Percentiles rank a stretch among this genome's conserved stretches.
phyloP scores from a whole-genome alignment of 345 rosid species.

The Hypericum androsaemum region DNA sequence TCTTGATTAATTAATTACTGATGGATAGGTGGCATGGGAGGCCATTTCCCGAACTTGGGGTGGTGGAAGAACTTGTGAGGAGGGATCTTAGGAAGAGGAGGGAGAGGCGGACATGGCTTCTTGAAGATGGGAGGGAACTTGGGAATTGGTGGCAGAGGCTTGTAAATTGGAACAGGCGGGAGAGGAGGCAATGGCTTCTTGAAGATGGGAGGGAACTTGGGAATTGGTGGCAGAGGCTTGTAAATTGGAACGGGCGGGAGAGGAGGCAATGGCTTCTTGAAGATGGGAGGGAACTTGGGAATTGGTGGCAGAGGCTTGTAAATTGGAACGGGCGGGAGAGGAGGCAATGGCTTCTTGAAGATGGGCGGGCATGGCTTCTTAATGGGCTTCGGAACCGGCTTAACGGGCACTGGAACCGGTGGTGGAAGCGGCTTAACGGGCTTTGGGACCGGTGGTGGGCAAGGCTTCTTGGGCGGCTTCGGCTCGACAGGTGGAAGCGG shows the following conservation, averaged over 20 bases:
- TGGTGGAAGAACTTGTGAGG: background rate
- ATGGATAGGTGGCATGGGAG: constrained; percentile 1
- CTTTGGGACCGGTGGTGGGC: background rate
- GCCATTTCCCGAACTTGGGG: constrained; percentile 3
- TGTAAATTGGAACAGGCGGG: constrained; percentile 22
- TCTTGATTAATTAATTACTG: background rate
- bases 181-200: constrained; percentile 13
- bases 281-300: background rate
- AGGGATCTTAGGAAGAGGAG: constrained; percentile 2
- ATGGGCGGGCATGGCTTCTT: too few species aligned
- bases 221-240: constrained; percentile 7
- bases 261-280: constrained; percentile 14
- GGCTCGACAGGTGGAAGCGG: too few species aligned
- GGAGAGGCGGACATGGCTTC: constrained; percentile 6
- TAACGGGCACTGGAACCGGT: background rate
- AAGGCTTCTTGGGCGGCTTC: too few species aligned
- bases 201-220: background rate
- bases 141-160: constrained; percentile 3
- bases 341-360: background rate
- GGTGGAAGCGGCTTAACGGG: background rate
- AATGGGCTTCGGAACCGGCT: too few species aligned
- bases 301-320: constrained; percentile 8
- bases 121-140: constrained; percentile 2
- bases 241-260: constrained; percentile 5
- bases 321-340: constrained; percentile 2